Percentiles rank a stretch among this genome's conserved stretches.
Conservation (phyloP, 139 green algal genomes). For the Chlorella sp. region DNA sequence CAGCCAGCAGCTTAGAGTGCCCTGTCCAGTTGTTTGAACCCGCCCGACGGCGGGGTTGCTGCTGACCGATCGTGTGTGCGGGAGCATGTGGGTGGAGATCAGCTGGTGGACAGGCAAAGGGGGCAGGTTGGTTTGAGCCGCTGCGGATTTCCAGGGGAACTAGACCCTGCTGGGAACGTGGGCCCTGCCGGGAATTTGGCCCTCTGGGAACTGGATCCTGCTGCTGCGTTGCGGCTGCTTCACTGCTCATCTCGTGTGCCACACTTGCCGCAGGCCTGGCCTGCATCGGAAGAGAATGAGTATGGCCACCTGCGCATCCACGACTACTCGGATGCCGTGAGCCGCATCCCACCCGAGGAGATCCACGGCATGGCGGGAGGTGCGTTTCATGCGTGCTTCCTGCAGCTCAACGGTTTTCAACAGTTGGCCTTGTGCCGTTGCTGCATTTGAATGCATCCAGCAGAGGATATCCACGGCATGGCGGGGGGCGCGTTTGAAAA, state of each 20-base stretch:
- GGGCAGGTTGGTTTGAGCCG: too few relatives aligned
- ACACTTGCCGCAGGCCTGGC: conserved; percentile 36
- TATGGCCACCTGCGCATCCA: conserved; percentile 78
- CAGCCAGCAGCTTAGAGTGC: too few relatives aligned
- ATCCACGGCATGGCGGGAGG: conserved; percentile 39
- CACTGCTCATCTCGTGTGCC: neutral
- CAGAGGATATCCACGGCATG: conserved; percentile 55
- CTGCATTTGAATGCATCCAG: conserved; percentile 49
- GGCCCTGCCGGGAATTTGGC: too few relatives aligned
- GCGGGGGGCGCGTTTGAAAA: neutral
- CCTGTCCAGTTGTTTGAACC: neutral
- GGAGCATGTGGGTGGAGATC: too few relatives aligned
- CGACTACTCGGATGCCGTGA: conserved; percentile 83
- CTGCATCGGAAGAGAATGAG: conserved; percentile 50
- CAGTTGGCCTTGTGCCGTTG: neutral
- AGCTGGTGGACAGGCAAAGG: too few relatives aligned
- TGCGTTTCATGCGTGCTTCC: neutral
- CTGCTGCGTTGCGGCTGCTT: too few relatives aligned
- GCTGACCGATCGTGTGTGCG: neutral
- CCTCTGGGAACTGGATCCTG: too few relatives aligned
- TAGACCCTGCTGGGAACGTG: too few relatives aligned
- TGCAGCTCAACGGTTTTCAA: neutral
- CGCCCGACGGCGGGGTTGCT: neutral
- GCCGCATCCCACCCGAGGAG: conserved; percentile 69
- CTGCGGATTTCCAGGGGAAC: too few relatives aligned